phyloP scores from a whole-genome alignment of 192 early-diverging fungal species.

The Backusella australiensis region DNA sequence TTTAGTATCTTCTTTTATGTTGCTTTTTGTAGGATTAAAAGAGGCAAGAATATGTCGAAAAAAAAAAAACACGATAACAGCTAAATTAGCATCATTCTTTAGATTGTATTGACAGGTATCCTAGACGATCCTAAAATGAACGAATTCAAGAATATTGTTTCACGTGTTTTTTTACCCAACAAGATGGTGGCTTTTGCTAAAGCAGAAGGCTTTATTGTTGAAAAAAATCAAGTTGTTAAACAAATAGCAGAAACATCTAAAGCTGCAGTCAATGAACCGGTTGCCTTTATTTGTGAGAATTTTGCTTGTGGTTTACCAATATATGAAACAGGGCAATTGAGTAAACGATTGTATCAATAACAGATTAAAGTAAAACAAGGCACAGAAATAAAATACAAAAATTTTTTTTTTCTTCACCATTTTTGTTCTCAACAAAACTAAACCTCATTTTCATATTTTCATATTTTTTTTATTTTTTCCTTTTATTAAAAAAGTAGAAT shows the following conservation, averaged over 20 bases:
- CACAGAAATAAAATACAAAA: not conserved
- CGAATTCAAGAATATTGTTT: slow-evolving; percentile 21
- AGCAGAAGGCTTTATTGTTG: slow-evolving; percentile 14
- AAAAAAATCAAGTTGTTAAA: slow-evolving; percentile 26
- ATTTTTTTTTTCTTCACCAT: not conserved
- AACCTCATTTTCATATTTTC: not conserved
- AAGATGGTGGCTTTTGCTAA: slow-evolving; percentile 28
- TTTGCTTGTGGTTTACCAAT: slow-evolving; percentile 57
- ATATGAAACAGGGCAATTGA: slow-evolving; percentile 28
- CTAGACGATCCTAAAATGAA: slow-evolving; percentile 9
- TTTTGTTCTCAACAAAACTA: too few species aligned
- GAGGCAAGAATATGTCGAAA: slow-evolving; percentile 34
- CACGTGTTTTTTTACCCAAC: slow-evolving; percentile 40
- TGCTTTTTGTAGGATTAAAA: slow-evolving; percentile 36
- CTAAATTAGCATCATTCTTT: not conserved
- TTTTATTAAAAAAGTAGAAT: not conserved
- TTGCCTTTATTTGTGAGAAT: slow-evolving; percentile 51
- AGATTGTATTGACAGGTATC: slow-evolving; percentile 34
- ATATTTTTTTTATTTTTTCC: not conserved
- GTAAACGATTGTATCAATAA: not conserved
- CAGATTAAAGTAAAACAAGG: not conserved
- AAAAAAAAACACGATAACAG: not conserved
- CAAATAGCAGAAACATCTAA: slow-evolving; percentile 12
- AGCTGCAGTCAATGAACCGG: not conserved
- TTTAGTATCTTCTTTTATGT: slow-evolving; percentile 36